Base-by-base conservation (phyloP, 2,329 filamentous ascomycete genomes). In the Catunica adiposa region DNA sequence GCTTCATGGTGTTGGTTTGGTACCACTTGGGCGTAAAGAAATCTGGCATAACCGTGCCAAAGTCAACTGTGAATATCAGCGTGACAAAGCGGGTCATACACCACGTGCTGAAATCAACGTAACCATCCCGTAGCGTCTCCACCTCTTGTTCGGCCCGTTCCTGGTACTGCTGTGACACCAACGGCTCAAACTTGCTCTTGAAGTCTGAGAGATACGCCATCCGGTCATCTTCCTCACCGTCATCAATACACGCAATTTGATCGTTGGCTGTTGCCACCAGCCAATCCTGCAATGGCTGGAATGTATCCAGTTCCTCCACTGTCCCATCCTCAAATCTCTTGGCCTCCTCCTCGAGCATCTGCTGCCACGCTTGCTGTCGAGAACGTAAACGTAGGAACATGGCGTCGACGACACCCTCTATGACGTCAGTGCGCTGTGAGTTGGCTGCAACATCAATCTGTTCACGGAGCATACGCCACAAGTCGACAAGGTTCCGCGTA, bases 401-500 rank as follows among this genome's bases (percentile, higher is more conserved):
- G 66, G 89, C 84, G 67, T 97, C 92, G 53, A 97, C 83, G 38
- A 97, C 89, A 60, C 92, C 92, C 70, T 97, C 90, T 7, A 90
- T 83, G 0, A 98, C 89, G 65, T 97, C 92, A 56, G 82, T 78
- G 53, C 92, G 85, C 64, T 89, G 79, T 47, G 89, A 95, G 63
- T 86, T 85, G 42, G 82, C 83, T 3, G 89, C 89, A 0, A 89
- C 87, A 60, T 85, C 80, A 34, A 95, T 78, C 68, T 98, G 92
- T 68, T 98, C 90, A 61, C 86, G 82, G 60, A 98, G 75, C 89
- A 98, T 97, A 59, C 89, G 85, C 89, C 94, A 98, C 74, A 97
- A 84, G 64, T 95, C 89, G 56, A 89, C 84, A 55, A 95, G 74
- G 59, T 89, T 95, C 70, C 86, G 89, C 53, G 89, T 96, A 52